Percentiles rank a stretch among this genome's conserved stretches.
Evolutionary conservation across 1,139 yeast species (phyloP).

Genomic region (Yamadazyma trypodendri): DNA sequence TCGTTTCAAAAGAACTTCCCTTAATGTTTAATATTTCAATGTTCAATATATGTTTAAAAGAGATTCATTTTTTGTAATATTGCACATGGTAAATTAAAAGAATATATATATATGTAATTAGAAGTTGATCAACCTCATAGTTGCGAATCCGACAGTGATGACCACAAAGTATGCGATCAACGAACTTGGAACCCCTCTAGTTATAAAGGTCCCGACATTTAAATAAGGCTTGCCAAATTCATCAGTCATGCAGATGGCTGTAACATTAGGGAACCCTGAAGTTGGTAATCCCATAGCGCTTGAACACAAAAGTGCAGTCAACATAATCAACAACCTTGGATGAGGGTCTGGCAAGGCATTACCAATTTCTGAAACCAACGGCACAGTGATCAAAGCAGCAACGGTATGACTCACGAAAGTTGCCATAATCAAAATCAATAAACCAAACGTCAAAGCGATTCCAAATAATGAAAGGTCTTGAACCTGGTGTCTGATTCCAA

Average conservation of each 20-base stretch:
- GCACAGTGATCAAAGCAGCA: conserved; percentile 87
- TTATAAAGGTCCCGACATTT: conserved; percentile 78
- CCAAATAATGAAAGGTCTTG: conserved; percentile 58
- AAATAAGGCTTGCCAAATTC: conserved; percentile 85
- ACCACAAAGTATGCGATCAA: conserved; percentile 63
- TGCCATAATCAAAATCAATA: conserved; percentile 73
- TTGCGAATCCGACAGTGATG: conserved; percentile 65
- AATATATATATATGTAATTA: conserved; percentile 13
- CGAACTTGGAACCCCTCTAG: conserved; percentile 86
- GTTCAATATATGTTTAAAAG: not conserved
- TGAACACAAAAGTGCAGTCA: conserved; percentile 80
- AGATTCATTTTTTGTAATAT: not conserved
- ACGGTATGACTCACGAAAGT: conserved; percentile 95
- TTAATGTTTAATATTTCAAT: not conserved
- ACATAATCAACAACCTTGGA: conserved; percentile 75
- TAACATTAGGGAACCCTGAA: conserved; percentile 94
- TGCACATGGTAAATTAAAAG: too few species aligned
- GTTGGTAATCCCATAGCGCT: conserved; percentile 97
- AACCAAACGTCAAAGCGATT: conserved; percentile 63
- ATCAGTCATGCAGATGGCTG: conserved; percentile 90
- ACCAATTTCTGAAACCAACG: conserved; percentile 86
- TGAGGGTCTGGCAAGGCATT: conserved; percentile 68
- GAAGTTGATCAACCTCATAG: conserved; percentile 52
- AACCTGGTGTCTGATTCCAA: conserved; percentile 53
- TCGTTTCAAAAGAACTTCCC: not conserved